Evolutionary conservation across 2,329 filamentous ascomycete genomes (phyloP).

Genomic region (Tothia fuscella): DNA sequence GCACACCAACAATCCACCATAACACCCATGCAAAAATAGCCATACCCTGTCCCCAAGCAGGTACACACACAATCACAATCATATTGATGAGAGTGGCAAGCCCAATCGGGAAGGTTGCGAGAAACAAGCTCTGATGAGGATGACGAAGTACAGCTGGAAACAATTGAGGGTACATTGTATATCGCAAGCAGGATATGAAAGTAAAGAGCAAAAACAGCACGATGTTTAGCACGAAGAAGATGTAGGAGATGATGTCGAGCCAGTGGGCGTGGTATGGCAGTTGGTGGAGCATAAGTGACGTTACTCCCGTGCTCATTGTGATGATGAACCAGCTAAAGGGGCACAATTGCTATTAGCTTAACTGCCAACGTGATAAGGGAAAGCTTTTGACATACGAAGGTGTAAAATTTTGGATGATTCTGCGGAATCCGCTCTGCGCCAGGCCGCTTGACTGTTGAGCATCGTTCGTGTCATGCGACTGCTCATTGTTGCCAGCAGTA

Average conservation of each 20-base stretch:
- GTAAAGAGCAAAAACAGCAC: conserved; percentile 45
- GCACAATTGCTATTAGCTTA: not conserved
- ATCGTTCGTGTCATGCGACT: too few relatives aligned
- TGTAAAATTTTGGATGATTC: conserved; percentile 25
- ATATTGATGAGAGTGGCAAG: conserved; percentile 57
- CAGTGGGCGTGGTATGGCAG: conserved; percentile 48
- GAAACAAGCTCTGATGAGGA: conserved; percentile 54
- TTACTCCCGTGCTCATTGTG: conserved; percentile 54
- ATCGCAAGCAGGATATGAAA: conserved; percentile 45
- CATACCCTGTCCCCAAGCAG: conserved; percentile 47
- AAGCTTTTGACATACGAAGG: conserved; percentile 22
- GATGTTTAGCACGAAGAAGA: conserved; percentile 50
- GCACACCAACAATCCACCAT: conserved; percentile 38
- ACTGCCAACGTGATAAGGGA: not conserved
- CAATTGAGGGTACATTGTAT: conserved; percentile 52
- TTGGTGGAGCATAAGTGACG: conserved; percentile 48
- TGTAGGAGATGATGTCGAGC: conserved; percentile 47
- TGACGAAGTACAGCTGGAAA: conserved; percentile 57
- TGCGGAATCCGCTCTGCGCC: conserved; percentile 22
- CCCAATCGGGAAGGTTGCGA: conserved; percentile 50
- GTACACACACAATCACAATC: conserved; percentile 48
- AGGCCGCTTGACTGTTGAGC: too few relatives aligned
- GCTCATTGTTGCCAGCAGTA: too few relatives aligned
- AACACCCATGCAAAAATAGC: conserved; percentile 34
- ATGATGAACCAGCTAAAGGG: conserved; percentile 23